phyloP scores from a whole-genome alignment of 1,139 yeast genomes.

The Diutina scorzettiae region DNA sequence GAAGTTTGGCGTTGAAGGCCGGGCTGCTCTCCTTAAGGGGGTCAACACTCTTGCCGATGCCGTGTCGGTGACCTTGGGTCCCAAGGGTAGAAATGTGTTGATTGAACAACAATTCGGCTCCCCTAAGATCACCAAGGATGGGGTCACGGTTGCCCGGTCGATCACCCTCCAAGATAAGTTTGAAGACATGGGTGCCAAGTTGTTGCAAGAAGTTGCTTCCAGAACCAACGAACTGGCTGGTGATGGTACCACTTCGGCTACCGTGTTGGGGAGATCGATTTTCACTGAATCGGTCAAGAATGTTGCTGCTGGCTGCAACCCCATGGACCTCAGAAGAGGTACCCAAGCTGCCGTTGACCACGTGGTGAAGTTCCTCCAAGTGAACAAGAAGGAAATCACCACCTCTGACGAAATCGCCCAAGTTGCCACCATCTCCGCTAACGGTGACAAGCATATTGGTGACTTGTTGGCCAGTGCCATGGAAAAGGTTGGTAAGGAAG shows the following conservation, averaged over 20 bases:
- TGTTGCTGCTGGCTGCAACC: slow-evolving; percentile 99
- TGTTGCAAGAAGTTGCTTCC: slow-evolving; percentile 95
- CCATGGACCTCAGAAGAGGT: slow-evolving; percentile 98
- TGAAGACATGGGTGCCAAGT: slow-evolving; percentile 94
- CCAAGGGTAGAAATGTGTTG: slow-evolving; percentile 95
- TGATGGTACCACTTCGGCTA: slow-evolving; percentile 98
- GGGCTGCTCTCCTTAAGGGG: slow-evolving; percentile 93
- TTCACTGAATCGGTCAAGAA: slow-evolving; percentile 96
- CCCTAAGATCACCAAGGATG: slow-evolving; percentile 98
- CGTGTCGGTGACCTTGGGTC: slow-evolving; percentile 93
- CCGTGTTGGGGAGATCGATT: slow-evolving; percentile 92
- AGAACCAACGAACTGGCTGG: slow-evolving; percentile 98
- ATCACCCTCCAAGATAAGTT: slow-evolving; percentile 83
- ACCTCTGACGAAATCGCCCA: slow-evolving; percentile 96
- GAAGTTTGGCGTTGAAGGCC: slow-evolving; percentile 96
- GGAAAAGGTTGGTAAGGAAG: slow-evolving; percentile 99
- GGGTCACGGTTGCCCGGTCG: slow-evolving; percentile 95
- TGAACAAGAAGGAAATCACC: slow-evolving; percentile 92
- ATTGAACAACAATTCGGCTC: slow-evolving; percentile 96
- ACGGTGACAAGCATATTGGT: slow-evolving; percentile 94
- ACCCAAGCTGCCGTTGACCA: slow-evolving; percentile 98
- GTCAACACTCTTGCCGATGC: slow-evolving; percentile 96
- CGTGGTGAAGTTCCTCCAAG: slow-evolving; percentile 77
- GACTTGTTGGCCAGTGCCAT: slow-evolving; percentile 88
- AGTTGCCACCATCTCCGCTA: slow-evolving; percentile 97